phyloP scores from a whole-genome alignment of 352 stramenopile species.

The Globisporangium nagaii region DNA sequence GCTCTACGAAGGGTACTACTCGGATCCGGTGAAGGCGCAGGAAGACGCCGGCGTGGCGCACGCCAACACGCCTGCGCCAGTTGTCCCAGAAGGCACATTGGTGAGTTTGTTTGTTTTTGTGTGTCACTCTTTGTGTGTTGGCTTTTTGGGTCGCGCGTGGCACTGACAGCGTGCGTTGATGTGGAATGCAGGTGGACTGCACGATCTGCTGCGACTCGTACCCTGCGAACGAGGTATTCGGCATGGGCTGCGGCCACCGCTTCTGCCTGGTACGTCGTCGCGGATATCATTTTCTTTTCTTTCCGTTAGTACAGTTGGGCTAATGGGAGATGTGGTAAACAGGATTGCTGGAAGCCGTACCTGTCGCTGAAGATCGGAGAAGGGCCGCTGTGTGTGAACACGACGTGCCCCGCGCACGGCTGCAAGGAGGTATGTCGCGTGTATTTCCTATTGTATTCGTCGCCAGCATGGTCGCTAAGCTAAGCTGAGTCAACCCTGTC shows the following conservation, averaged over 20 bases:
- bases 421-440: conserved; percentile 85
- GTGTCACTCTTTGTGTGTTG: too few relatives aligned
- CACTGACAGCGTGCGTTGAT: not conserved
- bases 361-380: conserved; percentile 87
- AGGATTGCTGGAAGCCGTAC: conserved; percentile 85
- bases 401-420: conserved; percentile 93
- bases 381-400: conserved; percentile 90
- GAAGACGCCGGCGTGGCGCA: conserved; percentile 60
- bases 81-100: conserved; percentile 28
- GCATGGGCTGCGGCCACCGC: conserved; percentile 95
- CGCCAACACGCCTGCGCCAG: conserved; percentile 28
- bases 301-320: not conserved
- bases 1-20: conserved; percentile 83
- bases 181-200: conserved; percentile 50
- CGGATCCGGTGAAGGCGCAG: conserved; percentile 49
- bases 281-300: not conserved
- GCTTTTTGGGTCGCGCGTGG: not conserved
- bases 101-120: conserved; percentile 19
- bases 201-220: conserved; percentile 96
- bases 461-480: too few relatives aligned
- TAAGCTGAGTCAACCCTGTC: not conserved
- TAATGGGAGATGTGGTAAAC: not conserved
- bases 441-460: too few relatives aligned
- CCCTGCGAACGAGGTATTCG: conserved; percentile 59
- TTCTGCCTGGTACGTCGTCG: conserved; percentile 92